Conservation (phyloP, 345 rosid genomes). For the Aurinia saxatilis region DNA sequence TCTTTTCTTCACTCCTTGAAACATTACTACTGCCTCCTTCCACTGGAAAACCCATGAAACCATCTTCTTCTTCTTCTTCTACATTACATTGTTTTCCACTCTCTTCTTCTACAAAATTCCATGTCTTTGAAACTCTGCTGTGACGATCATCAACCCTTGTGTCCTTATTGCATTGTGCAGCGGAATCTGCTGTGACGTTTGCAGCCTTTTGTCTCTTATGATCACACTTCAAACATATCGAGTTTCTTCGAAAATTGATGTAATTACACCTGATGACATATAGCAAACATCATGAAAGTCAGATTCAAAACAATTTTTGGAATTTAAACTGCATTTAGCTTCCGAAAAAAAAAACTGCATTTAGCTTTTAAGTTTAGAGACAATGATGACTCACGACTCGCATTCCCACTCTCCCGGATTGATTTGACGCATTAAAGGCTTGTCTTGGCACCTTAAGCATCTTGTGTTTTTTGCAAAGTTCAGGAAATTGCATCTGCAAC, state of each 20-base stretch:
- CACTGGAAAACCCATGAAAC: constrained; percentile 46
- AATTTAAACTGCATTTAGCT: too few relatives aligned
- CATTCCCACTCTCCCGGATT: constrained; percentile 98
- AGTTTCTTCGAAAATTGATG: constrained; percentile 72
- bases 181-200: constrained; percentile 18
- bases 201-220: constrained; percentile 57
- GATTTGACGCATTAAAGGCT: constrained; percentile 65
- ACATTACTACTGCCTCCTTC: constrained; percentile 49
- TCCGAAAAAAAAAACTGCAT: too few relatives aligned
- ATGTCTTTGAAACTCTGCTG: constrained; percentile 19
- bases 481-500: constrained; percentile 68
- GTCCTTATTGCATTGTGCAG: not conserved
- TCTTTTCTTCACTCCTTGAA: constrained; percentile 33
- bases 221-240: constrained; percentile 79
- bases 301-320: not conserved
- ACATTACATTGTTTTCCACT: constrained; percentile 6
- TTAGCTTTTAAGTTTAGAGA: not conserved
- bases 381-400: constrained; percentile 59
- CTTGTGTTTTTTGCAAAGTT: constrained; percentile 80
- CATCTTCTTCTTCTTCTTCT: constrained; percentile 19
- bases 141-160: not conserved
- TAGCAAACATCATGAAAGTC: not conserved
- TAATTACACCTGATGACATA: constrained; percentile 54
- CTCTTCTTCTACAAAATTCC: constrained; percentile 54
- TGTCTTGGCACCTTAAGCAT: constrained; percentile 71